Evolutionary conservation across 768 basidiomycete species (phyloP).

Genomic region (Lanmaoa pseudosensibilis): DNA sequence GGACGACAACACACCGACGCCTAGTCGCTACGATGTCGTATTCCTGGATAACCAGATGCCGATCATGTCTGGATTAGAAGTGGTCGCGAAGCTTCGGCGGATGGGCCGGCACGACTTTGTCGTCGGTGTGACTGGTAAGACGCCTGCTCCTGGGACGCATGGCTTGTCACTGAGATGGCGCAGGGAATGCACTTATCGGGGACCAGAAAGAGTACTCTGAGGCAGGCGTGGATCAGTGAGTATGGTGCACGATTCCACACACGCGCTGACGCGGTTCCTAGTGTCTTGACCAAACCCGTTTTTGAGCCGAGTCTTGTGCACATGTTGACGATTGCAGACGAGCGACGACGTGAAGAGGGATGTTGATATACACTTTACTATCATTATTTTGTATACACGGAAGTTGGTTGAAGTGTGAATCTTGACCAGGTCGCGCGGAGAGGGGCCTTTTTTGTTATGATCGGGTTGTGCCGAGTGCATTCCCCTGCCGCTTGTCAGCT

Average conservation of each 20-base stretch:
- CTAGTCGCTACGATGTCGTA: conserved; percentile 40
- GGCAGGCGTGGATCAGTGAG: conserved; percentile 75
- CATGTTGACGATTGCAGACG: conserved; percentile 44
- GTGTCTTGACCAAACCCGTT: conserved; percentile 80
- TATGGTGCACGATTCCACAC: conserved; percentile 1
- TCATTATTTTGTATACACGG: not conserved
- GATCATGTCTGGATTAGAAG: conserved; percentile 70
- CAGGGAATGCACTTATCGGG: conserved; percentile 53
- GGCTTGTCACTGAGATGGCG: conserved; percentile 9
- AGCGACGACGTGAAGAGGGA: conserved; percentile 32
- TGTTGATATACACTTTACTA: not conserved
- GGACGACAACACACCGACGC: not conserved
- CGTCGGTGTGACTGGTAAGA: conserved; percentile 74
- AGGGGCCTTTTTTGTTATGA: conserved; percentile 24
- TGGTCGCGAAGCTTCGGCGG: conserved; percentile 62
- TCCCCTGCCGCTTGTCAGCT: conserved; percentile 34
- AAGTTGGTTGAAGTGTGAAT: conserved; percentile 6
- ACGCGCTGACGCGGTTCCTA: conserved; percentile 28
- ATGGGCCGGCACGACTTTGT: conserved; percentile 72
- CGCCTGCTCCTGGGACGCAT: not conserved
- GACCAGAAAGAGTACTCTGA: conserved; percentile 77
- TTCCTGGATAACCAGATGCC: conserved; percentile 84
- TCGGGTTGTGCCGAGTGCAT: conserved; percentile 35
- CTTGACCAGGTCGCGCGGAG: not conserved
- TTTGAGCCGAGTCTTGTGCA: conserved; percentile 51